Conservation (phyloP, 176 grass and related monocot genomes). For the Phyllostachys edulis region DNA sequence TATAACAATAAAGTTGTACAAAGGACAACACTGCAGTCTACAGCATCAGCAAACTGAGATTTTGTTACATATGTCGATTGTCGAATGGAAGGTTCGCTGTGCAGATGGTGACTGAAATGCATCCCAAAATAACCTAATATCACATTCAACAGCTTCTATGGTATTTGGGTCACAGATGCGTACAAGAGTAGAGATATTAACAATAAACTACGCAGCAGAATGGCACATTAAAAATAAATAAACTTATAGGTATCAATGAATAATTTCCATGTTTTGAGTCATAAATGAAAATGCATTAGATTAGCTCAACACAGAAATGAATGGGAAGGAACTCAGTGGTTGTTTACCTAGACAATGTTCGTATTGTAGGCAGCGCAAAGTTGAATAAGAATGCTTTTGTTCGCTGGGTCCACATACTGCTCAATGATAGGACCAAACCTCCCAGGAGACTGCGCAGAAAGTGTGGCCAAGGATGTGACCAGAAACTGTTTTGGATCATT, state of each 20-base stretch:
- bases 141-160: not conserved
- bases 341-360: slow-evolving; percentile 84
- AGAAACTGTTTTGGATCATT: slow-evolving; percentile 81
- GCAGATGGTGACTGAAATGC: not conserved
- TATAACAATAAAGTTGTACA: not conserved
- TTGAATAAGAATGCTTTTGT: slow-evolving; percentile 77
- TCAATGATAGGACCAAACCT: slow-evolving; percentile 79
- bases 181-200: not conserved
- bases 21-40: not conserved
- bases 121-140: not conserved
- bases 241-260: not conserved
- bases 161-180: not conserved
- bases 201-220: not conserved
- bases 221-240: not conserved
- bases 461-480: slow-evolving; percentile 65
- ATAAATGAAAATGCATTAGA: slow-evolving; percentile 2
- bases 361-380: slow-evolving; percentile 75
- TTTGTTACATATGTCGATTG: not conserved
- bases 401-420: slow-evolving; percentile 66
- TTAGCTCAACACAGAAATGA: not conserved
- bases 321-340: not conserved
- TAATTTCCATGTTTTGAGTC: not conserved
- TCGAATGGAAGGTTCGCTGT: not conserved
- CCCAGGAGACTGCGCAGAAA: slow-evolving; percentile 72
- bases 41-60: not conserved